phyloP scores from a whole-genome alignment of 2,329 filamentous ascomycete species.

The Fusarium subtropicale region DNA sequence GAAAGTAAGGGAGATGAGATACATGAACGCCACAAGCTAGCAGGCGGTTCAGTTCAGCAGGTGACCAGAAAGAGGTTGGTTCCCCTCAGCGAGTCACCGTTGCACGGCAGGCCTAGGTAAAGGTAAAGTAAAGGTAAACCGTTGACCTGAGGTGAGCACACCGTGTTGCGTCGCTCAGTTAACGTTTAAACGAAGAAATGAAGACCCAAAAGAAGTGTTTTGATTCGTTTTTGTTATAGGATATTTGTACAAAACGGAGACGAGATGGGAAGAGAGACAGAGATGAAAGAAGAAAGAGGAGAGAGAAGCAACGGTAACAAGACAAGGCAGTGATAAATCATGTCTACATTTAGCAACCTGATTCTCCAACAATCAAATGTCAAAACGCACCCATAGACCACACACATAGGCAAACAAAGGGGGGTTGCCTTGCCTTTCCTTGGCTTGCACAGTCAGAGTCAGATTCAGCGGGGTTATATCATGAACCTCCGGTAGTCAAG shows the following conservation, averaged over 20 bases:
- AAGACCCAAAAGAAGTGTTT: background rate
- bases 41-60: constrained; percentile 20
- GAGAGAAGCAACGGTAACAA: background rate
- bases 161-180: constrained; percentile 22
- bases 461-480: constrained; percentile 1
- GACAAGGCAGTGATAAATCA: background rate
- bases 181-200: constrained; percentile 1
- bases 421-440: background rate
- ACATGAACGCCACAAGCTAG: constrained; percentile 10
- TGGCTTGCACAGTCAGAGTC: background rate
- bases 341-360: constrained; percentile 19
- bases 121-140: background rate
- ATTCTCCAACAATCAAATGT: constrained; percentile 9
- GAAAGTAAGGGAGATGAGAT: background rate
- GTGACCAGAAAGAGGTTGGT: constrained; percentile 31
- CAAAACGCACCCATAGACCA: constrained; percentile 12
- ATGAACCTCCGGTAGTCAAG: background rate
- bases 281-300: background rate
- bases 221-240: background rate
- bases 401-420: background rate
- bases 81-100: constrained; percentile 32
- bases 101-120: constrained; percentile 12
- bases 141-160: constrained; percentile 22
- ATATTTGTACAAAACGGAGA: background rate
- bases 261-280: background rate